Base-by-base conservation (phyloP, 2,329 filamentous ascomycete genomes). In the Nemania sp. region DNA sequence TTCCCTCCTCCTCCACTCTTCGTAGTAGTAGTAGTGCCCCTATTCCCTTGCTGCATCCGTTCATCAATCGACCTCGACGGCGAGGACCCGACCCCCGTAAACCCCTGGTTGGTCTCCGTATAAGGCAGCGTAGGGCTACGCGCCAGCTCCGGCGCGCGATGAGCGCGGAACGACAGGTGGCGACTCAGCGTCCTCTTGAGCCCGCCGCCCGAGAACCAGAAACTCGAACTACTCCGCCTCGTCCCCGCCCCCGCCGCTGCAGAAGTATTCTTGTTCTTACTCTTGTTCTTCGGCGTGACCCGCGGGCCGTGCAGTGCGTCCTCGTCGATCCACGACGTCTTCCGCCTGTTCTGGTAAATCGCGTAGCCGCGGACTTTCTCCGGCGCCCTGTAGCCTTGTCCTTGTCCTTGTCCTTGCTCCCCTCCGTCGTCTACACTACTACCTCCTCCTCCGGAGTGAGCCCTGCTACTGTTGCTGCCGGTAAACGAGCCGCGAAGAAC, bases 271-370 rank as follows among this genome's bases (percentile, higher is more conserved):
- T 52, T 63, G 6, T 53, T 59, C 31, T 46, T 53, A 33, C 33
- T 31, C 33, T 54, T 50, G 39, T 61, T 63, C 39, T 42, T 45
- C 15, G 64, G 61, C 54, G 66, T 71, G 43, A 78, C 64, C 59
- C 68, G 71, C 8, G 77, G 77, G 4, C 78, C 77, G 53, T 80
- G 77, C n/a, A 78, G 67, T 49, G 72, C 73, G 44, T 81, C 77
- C 59, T 79, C 79, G 52, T 80, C 77, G 23, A 79, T 75, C 77
- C 77, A 81, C 15, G 72, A 74, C 8, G 57, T 65, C 62, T 61
- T 70, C 47, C 61, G 65, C 14, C 66, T 57, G 24, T 64, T 57
- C 31, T 68, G 60, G 41, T 64, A 57, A 51, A 64, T 52, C 40
- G 57, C 43, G 39, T 63, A 59, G 23, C 68, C 65, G 39, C 57